Conservation (phyloP, 257 asterid species). For the Solanum pinnatisectum region DNA sequence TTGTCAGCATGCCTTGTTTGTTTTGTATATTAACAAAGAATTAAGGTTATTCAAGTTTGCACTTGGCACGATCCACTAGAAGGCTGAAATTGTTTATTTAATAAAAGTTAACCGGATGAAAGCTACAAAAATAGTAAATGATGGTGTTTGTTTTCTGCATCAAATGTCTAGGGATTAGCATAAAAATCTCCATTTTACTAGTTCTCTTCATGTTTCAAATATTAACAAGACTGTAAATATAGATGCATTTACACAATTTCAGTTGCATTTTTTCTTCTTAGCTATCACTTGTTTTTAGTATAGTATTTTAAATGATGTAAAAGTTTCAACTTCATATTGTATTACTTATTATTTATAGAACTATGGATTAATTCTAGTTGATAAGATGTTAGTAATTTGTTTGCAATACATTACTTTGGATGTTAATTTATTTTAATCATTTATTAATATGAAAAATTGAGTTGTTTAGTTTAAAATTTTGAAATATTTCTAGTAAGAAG, state of each 20-base stretch:
- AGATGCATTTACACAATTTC: not conserved
- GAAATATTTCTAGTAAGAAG: not conserved
- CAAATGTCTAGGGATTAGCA: not conserved
- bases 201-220: not conserved
- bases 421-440: not conserved
- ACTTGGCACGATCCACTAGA: not conserved
- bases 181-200: not conserved
- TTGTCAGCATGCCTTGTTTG: not conserved
- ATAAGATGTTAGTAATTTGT: not conserved
- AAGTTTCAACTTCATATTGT: not conserved
- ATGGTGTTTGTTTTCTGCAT: not conserved
- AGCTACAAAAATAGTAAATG: not conserved
- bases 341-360: not conserved
- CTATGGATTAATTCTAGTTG: not conserved
- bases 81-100: not conserved
- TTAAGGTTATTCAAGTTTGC: not conserved
- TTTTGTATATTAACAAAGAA: not conserved
- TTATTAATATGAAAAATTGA: not conserved
- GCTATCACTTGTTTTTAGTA: not conserved
- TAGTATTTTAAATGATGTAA: not conserved
- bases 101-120: not conserved
- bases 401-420: not conserved
- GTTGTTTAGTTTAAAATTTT: not conserved
- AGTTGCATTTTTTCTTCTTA: not conserved
- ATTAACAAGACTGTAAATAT: not conserved